A percentile compares a stretch with the other conserved stretches of the same genome.
Conservation (phyloP, 1,284 basidiomycete species). For the Malassezia caprae region DNA sequence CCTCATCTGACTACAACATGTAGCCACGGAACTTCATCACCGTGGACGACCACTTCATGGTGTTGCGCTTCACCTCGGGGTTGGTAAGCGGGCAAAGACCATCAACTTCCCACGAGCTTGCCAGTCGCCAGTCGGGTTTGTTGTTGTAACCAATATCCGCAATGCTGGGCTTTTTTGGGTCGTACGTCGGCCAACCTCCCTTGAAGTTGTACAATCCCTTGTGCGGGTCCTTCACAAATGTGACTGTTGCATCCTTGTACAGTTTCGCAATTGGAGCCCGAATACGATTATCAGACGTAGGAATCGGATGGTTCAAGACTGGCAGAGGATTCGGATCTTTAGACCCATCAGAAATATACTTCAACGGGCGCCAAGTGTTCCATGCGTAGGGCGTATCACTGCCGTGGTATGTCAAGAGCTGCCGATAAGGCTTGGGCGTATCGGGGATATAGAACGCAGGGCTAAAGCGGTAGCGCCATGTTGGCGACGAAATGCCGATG, state of each 20-base stretch:
- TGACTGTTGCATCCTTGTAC: slow-evolving; percentile 11
- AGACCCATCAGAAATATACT: not conserved
- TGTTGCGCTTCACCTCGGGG: slow-evolving; percentile 2
- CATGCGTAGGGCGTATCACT: slow-evolving; percentile 16
- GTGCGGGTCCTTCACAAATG: slow-evolving; percentile 15
- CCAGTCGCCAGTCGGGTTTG: slow-evolving; percentile 1
- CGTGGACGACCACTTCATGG: slow-evolving; percentile 6
- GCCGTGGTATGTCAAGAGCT: slow-evolving; percentile 12
- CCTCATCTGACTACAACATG: not conserved
- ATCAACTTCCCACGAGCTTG: slow-evolving; percentile 4
- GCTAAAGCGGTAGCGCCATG: slow-evolving; percentile 20
- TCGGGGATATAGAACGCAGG: slow-evolving; percentile 13
- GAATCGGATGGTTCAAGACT: not conserved
- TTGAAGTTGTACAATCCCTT: slow-evolving; percentile 10
- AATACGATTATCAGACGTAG: slow-evolving; percentile 1
- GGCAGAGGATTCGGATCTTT: not conserved
- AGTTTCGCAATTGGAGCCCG: not conserved
- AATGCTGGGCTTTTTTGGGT: not conserved
- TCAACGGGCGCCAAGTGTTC: slow-evolving; percentile 7
- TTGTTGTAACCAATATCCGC: slow-evolving; percentile 17
- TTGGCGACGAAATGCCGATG: slow-evolving; percentile 2
- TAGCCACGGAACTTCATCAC: slow-evolving; percentile 3
- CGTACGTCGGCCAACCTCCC: slow-evolving; percentile 10
- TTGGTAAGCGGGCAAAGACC: slow-evolving; percentile 11
- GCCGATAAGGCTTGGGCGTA: slow-evolving; percentile 5